Conservation (phyloP, 2,329 filamentous ascomycete genomes). For the Apiospora sp. region DNA sequence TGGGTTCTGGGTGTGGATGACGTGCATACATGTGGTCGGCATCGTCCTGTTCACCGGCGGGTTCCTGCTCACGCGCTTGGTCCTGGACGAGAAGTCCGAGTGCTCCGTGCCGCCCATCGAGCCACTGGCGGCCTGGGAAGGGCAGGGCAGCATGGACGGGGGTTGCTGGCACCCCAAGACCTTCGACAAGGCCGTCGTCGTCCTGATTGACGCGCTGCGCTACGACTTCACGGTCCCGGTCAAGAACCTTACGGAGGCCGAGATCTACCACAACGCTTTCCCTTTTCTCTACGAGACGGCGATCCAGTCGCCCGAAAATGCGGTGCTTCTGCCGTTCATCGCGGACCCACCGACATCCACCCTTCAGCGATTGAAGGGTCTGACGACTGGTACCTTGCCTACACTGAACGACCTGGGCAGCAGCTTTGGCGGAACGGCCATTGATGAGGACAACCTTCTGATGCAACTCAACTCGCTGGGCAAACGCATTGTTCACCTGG, state of each 20-base stretch:
- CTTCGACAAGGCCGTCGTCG: constrained; percentile 89
- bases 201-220: constrained; percentile 90
- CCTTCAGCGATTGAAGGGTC: constrained; percentile 87
- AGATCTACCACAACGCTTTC: constrained; percentile 86
- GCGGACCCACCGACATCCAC: constrained; percentile 96
- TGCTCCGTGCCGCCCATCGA: constrained; percentile 75
- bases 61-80: constrained; percentile 87
- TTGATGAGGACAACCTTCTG: constrained; percentile 87
- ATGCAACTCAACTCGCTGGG: constrained; percentile 70
- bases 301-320: constrained; percentile 75
- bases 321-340: constrained; percentile 93
- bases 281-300: constrained; percentile 88
- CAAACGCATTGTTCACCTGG: constrained; percentile 86
- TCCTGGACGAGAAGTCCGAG: constrained; percentile 78
- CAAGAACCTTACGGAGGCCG: constrained; percentile 56
- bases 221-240: constrained; percentile 97
- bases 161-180: constrained; percentile 98
- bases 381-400: constrained; percentile 93
- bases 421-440: constrained; percentile 93
- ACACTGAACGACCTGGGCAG: constrained; percentile 94
- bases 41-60: constrained; percentile 94
- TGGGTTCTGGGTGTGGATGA: constrained; percentile 74
- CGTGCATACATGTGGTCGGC: constrained; percentile 79
- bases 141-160: constrained; percentile 55
- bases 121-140: constrained; percentile 51